phyloP scores from a whole-genome alignment of 768 basidiomycete genomes.

The Antrodiella citrinella region DNA sequence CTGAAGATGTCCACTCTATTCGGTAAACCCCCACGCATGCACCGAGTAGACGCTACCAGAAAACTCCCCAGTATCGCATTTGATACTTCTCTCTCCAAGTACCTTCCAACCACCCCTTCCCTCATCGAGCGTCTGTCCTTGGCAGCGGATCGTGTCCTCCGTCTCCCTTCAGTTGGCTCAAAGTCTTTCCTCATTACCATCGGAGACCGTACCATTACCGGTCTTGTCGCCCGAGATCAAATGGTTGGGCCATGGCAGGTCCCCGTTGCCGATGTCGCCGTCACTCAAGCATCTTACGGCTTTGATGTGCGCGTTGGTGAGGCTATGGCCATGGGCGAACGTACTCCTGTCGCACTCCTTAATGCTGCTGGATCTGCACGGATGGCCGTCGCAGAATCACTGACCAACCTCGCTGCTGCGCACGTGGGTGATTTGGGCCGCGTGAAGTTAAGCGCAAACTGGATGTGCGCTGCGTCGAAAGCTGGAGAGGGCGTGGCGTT shows the following conservation, averaged over 20 bases:
- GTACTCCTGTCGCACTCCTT: conserved; percentile 87
- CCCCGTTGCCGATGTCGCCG: conserved; percentile 94
- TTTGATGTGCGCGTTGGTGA: conserved; percentile 81
- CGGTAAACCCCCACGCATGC: conserved; percentile 92
- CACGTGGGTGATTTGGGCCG: conserved; percentile 56
- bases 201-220: conserved; percentile 90
- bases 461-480: conserved; percentile 96
- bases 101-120: conserved; percentile 41
- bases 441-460: conserved; percentile 97
- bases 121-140: conserved; percentile 42
- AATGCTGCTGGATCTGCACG: conserved; percentile 85
- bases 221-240: conserved; percentile 91
- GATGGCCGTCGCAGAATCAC: conserved; percentile 91
- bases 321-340: conserved; percentile 98
- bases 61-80: conserved; percentile 42
- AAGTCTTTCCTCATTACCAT: conserved; percentile 99
- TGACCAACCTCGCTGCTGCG: conserved; percentile 87
- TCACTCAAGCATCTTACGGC: conserved; percentile 91
- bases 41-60: conserved; percentile 53
- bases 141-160: conserved; percentile 79
- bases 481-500: conserved; percentile 82
- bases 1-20: conserved; percentile 94
- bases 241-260: conserved; percentile 99
- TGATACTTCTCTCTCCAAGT: conserved; percentile 60
- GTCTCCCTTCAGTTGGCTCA: conserved; percentile 86